Evolutionary conservation across 78 protist genomes (phyloP), one percentile per base, ranked within the genome.

Genomic region (Salpingoeca rosetta): DNA sequence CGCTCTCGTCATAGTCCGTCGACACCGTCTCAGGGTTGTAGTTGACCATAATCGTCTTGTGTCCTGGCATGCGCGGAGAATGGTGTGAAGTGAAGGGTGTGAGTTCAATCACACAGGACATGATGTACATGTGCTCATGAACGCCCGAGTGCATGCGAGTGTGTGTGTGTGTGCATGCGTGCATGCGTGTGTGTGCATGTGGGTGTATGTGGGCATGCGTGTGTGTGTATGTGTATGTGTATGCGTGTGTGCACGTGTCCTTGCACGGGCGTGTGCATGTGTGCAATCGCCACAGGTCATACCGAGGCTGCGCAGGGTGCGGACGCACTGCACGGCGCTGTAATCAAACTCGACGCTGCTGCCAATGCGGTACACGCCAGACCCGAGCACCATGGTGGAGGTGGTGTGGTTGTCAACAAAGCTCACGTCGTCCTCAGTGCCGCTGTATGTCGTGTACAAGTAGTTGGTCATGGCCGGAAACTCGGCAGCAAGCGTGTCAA

Each of bases 1-100:
- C 95, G 38, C 92, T 89, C 91, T 97, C 99, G 88, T 97, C 99
- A 90, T 95, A 97, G 91, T 97, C 99, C 45, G 99, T 97, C n/a
- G 88, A 78, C 42, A 95, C 99, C 17, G 99, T 97, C 89, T 97
- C 99, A 44, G 99, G 99, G 93, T 97, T 97, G 92, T 90, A 96
- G 93, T 97, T 97, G 90, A 97, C 73, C 96, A 97, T 92, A 85
- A 95, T 90, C 56, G 96, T 85, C 78, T 89, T 83, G 44, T 87
- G 51, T n/a, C n/a, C n/a, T n/a, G n/a, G n/a, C n/a, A n/a, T n/a
- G n/a, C n/a, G n/a, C n/a, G n/a, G n/a, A n/a, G n/a, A n/a, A n/a
- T n/a, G n/a, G n/a, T n/a, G n/a, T n/a, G n/a, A n/a, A n/a, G n/a
- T n/a, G n/a, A n/a, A n/a, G n/a, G n/a, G n/a, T n/a, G n/a, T n/a